Conservation (phyloP, 2,329 filamentous ascomycete species). For the Paraconiothyrium brasiliense region DNA sequence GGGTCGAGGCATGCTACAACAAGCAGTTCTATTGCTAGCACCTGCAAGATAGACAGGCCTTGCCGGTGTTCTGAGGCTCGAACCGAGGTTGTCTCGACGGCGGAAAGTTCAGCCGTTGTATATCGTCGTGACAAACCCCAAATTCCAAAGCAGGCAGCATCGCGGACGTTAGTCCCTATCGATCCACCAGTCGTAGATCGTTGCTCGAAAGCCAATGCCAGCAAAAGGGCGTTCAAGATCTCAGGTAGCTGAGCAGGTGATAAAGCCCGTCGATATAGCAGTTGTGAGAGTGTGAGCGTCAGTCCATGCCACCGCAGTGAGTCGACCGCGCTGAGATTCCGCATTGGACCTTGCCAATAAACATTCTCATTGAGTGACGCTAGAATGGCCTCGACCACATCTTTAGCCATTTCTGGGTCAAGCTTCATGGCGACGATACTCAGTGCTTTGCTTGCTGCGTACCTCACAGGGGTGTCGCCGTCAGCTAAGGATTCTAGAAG, state of each 20-base stretch:
- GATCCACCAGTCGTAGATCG: constrained; percentile 84
- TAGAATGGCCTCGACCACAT: constrained; percentile 88
- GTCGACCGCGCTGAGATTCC: constrained; percentile 79
- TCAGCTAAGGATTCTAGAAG: constrained; percentile 82
- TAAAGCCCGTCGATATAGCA: constrained; percentile 85
- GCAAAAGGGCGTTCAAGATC: constrained; percentile 79
- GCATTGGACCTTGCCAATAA: constrained; percentile 61
- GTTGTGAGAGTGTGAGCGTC: constrained; percentile 84
- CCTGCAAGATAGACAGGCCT: constrained; percentile 68
- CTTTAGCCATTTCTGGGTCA: constrained; percentile 79
- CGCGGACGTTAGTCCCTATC: constrained; percentile 87
- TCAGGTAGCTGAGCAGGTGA: constrained; percentile 74
- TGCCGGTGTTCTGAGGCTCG: constrained; percentile 55
- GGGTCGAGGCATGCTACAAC: constrained; percentile 86
- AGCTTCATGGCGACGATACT: constrained; percentile 86
- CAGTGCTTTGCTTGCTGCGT: constrained; percentile 91
- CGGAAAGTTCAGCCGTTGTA: constrained; percentile 77
- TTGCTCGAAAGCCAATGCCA: constrained; percentile 88
- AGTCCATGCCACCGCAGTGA: constrained; percentile 91
- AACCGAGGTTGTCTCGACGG: constrained; percentile 60
- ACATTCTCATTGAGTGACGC: constrained; percentile 72
- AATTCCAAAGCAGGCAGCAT: constrained; percentile 95
- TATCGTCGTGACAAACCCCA: constrained; percentile 93
- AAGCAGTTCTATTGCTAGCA: constrained; percentile 82
- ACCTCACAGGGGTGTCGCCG: constrained; percentile 87